phyloP scores from a whole-genome alignment of 2,329 filamentous ascomycete genomes.

The Aspergillus bombycis region DNA sequence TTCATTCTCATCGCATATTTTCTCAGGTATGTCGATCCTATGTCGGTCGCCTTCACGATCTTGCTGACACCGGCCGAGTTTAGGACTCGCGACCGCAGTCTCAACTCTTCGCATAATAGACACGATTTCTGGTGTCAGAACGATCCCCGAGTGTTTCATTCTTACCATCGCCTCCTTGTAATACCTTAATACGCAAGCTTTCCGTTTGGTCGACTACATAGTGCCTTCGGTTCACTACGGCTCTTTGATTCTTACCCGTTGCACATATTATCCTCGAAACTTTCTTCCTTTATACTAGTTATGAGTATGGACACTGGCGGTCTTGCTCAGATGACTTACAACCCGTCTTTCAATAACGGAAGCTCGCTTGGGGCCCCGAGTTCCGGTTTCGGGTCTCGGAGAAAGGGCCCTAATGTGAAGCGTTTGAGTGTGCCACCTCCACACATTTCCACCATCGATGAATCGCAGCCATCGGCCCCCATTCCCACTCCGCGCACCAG shows the following conservation, averaged over 20 bases:
- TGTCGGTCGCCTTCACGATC: neutral
- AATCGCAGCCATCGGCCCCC: constrained; percentile 66
- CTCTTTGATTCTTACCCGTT: constrained; percentile 21
- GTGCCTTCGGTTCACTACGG: constrained; percentile 15
- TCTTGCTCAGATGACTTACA: constrained; percentile 99
- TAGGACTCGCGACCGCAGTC: constrained; percentile 9
- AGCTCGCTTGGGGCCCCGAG: constrained; percentile 72
- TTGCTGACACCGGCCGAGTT: constrained; percentile 15
- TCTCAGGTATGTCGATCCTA: constrained; percentile 18
- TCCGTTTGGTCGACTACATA: constrained; percentile 13
- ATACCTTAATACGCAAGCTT: constrained; percentile 33
- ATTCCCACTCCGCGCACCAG: constrained; percentile 87
- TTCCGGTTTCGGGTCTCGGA: constrained; percentile 81
- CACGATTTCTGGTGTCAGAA: constrained; percentile 12
- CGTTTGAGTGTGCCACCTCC: constrained; percentile 77
- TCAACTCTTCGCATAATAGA: constrained; percentile 19
- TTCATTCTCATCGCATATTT: constrained; percentile 16
- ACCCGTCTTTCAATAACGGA: constrained; percentile 69
- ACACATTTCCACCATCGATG: constrained; percentile 70
- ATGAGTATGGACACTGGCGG: constrained; percentile 85
- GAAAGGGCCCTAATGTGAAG: constrained; percentile 85
- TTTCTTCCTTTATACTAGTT: constrained; percentile 26
- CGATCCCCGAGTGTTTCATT: constrained; percentile 19
- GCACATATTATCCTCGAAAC: constrained; percentile 34
- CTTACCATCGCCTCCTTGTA: constrained; percentile 29